Evolutionary conservation across 139 green algal genomes (phyloP).

Genomic region (Closterium sp.): DNA sequence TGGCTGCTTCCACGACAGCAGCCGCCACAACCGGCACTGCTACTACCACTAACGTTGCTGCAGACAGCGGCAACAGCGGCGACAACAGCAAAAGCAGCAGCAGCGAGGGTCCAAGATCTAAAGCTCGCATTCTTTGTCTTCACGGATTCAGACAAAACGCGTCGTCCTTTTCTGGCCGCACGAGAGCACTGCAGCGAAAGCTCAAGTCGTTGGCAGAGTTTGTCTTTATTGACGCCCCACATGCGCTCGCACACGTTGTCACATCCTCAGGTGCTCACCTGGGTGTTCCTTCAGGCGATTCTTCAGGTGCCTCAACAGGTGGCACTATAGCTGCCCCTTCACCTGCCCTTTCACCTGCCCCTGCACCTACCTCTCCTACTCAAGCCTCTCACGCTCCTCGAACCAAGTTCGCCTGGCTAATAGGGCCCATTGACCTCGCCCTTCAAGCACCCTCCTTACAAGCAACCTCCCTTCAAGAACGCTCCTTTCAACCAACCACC

Average conservation of each 20-base stretch:
- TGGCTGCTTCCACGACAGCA: background rate
- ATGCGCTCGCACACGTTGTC: conserved; percentile 57
- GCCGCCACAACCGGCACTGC: too few relatives aligned
- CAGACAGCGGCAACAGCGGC: conserved; percentile 58
- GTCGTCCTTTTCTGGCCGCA: conserved; percentile 67
- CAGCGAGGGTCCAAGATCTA: background rate
- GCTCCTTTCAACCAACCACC: too few relatives aligned
- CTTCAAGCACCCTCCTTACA: background rate
- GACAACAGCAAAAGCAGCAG: conserved; percentile 55
- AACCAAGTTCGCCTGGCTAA: background rate
- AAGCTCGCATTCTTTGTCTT: conserved; percentile 70
- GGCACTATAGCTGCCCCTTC: too few relatives aligned
- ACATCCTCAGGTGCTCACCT: background rate
- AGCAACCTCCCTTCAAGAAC: too few relatives aligned
- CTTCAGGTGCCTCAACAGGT: too few relatives aligned
- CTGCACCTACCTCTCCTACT: too few relatives aligned
- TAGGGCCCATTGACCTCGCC: background rate
- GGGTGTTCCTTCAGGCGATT: background rate
- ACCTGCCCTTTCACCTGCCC: too few relatives aligned
- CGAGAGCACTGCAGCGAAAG: conserved; percentile 60
- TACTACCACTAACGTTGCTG: too few relatives aligned
- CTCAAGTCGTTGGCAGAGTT: conserved; percentile 69
- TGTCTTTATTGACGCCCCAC: conserved; percentile 78
- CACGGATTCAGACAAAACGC: conserved; percentile 87
- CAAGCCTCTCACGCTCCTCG: too few relatives aligned